Base-by-base conservation (phyloP, 306 rosid genomes). In the Acacia melanoxylon region DNA sequence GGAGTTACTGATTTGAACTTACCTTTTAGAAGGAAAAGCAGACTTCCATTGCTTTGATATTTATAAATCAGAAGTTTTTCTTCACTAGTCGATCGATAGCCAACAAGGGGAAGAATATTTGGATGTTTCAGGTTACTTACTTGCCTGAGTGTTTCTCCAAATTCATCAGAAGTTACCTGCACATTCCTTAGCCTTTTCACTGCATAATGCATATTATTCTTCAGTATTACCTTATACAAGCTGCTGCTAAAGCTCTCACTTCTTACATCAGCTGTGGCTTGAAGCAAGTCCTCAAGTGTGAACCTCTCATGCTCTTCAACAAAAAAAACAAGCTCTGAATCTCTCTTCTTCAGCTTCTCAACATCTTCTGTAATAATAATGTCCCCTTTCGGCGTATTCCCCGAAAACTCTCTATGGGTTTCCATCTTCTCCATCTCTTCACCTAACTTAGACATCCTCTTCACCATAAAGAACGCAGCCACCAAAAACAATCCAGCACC, bases 21-120 rank as follows among this genome's bases (percentile, higher is more conserved):
- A 91, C 98, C 87, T 56, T 90, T 85, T 27, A 92, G 84, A 49
- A 90, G 91, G 83, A 81, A 90, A 67, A 91, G 92, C 72, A 94
- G 83, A 83, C 93, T 94, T 74, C 98, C 96, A 82, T 91, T 90
- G 91, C 82, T 89, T 83, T 91, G 98, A 68, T 86, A 94, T 63
- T 91, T 92, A 82, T 89, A 94, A 82, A 92, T 91, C 72, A 92
- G 63, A 70, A 92, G 87, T 68, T 92, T 92, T 76, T 94, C 98
- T 41, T 91, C 95, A 71, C 75, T 74, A 3, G 86, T 86, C 35
- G 82, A 88, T 48, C 85, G 86, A 65, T 91, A 91, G 70, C 90
- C 98, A 71, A 92, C 87, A 62, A 91, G 89, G 16, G 94, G 93
- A 13, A 94, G 91, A 74, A 94, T 87, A 82, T 94, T 94, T 14